These are phyloP conservation scores for Yarrowia galli DNA, from an alignment of 1,139 yeast species.

Conservation along the genomic window DNA sequence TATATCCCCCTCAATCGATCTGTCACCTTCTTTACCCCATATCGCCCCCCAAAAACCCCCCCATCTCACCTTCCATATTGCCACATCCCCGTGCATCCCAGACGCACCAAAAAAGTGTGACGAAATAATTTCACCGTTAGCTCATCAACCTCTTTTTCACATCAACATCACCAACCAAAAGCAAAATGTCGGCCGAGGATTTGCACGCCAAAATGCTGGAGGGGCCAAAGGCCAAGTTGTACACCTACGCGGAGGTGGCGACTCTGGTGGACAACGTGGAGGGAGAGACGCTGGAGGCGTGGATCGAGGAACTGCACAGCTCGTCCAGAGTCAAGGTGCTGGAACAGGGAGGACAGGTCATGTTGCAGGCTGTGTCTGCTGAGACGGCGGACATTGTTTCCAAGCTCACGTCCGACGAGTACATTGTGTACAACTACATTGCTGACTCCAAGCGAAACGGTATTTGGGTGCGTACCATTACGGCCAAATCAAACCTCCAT, in stretches of 20 bases:
- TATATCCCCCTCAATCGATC: not conserved
- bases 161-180: not conserved
- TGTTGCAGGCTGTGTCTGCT: conserved; percentile 67
- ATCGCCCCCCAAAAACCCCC: not conserved
- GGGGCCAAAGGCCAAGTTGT: conserved; percentile 34
- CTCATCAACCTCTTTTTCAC: not conserved
- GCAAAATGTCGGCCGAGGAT: conserved; percentile 24
- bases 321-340: conserved; percentile 70
- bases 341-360: conserved; percentile 67
- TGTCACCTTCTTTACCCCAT: no score
- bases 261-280: conserved; percentile 13
- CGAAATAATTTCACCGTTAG: not conserved
- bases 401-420: conserved; percentile 85
- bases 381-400: conserved; percentile 56
- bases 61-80: not conserved
- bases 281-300: conserved; percentile 23
- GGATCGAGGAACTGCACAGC: conserved; percentile 47
- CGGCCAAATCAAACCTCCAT: conserved; percentile 89
- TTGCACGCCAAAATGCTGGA: conserved; percentile 31
- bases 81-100: not conserved
- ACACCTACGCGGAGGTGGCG: conserved; percentile 16
- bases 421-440: conserved; percentile 87
- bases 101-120: conserved; percentile 9
- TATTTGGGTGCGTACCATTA: conserved; percentile 89
- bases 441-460: conserved; percentile 96